Percentiles rank a stretch among this genome's conserved stretches.
These are phyloP conservation scores for Acanthamoeba culbertsoni DNA, from an alignment of 208 protist genomes.

Conservation along the genomic window DNA sequence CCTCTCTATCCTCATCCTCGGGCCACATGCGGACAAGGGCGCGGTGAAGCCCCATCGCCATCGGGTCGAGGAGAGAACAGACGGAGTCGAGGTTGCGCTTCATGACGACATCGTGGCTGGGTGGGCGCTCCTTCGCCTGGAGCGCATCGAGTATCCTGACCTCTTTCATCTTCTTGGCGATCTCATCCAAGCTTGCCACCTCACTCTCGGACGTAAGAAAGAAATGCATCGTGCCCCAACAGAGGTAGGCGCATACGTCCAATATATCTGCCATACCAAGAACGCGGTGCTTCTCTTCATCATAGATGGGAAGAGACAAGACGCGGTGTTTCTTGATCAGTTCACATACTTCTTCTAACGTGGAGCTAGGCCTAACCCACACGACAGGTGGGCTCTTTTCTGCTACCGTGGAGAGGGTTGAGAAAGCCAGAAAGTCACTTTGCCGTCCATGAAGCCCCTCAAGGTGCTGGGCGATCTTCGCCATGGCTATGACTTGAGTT, in stretches of 20 bases:
- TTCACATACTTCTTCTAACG: not conserved
- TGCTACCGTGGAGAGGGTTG: not conserved
- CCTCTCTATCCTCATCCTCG: not conserved
- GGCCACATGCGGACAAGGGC: constrained; percentile 8
- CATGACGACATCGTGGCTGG: not conserved
- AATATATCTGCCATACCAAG: not conserved
- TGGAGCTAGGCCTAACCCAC: not conserved
- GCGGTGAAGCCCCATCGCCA: not conserved
- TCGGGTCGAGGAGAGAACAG: not conserved
- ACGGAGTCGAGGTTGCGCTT: not conserved
- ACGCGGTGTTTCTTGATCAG: not conserved
- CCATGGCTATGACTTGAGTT: no score
- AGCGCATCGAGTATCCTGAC: not conserved
- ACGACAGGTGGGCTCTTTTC: not conserved
- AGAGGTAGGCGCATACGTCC: not conserved
- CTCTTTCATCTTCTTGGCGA: constrained; percentile 2
- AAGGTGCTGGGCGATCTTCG: not conserved
- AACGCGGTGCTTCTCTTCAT: not conserved
- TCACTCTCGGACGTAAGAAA: not conserved
- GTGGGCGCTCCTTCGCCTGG: not conserved
- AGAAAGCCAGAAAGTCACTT: constrained; percentile 7
- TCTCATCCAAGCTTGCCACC: not conserved
- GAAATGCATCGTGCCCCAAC: constrained; percentile 2
- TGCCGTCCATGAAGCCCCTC: not conserved
- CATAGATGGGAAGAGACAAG: not conserved